Evolutionary conservation across 495 filamentous ascomycete genomes (phyloP).

Genomic region (Thozetella sp.): DNA sequence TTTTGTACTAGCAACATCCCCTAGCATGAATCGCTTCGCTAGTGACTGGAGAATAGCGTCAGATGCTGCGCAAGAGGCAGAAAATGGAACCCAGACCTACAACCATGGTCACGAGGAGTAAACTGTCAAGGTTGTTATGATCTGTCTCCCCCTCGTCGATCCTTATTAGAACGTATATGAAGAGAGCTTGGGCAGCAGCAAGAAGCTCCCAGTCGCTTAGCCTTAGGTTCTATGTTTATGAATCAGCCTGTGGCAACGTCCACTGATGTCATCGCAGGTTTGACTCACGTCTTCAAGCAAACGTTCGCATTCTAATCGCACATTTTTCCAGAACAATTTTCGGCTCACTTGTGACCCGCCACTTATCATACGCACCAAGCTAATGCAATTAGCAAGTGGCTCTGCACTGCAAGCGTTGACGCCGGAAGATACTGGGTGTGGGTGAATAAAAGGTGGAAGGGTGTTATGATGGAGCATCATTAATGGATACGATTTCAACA

Average conservation of each 20-base stretch:
- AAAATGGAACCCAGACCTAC: constrained; percentile 30
- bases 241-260: neutral
- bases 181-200: constrained; percentile 42
- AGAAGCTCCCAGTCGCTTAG: constrained; percentile 39
- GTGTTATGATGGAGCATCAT: constrained; percentile 38
- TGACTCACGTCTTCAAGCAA: constrained; percentile 35
- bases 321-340: constrained; percentile 46
- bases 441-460: constrained; percentile 17
- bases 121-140: constrained; percentile 38
- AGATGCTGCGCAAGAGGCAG: neutral
- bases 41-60: neutral
- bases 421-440: neutral
- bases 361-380: constrained; percentile 40
- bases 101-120: constrained; percentile 32
- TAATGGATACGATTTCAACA: constrained; percentile 42
- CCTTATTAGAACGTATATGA: constrained; percentile 41
- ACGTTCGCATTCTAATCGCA: constrained; percentile 44
- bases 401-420: constrained; percentile 14
- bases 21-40: neutral
- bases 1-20: constrained; percentile 7
- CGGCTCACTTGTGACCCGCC: constrained; percentile 29
- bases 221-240: constrained; percentile 21
- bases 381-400: constrained; percentile 45
- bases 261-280: neutral
- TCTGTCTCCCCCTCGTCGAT: constrained; percentile 47